Conservation (phyloP, 2,329 filamentous ascomycete species). For the Nemania serpens region DNA sequence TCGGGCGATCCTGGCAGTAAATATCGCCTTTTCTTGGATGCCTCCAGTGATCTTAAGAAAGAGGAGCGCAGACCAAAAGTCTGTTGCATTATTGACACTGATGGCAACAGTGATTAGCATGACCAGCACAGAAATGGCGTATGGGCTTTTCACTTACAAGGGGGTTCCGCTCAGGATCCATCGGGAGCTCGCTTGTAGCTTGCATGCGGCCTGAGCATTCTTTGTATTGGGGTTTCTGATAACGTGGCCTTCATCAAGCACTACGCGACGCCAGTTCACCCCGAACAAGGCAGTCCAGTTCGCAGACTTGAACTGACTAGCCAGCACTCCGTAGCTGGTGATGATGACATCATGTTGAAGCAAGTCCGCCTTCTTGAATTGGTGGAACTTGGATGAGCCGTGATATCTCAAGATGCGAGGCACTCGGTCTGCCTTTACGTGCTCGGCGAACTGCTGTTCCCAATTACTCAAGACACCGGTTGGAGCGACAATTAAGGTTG, state of each 20-base stretch:
- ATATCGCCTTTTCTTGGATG: constrained; percentile 72
- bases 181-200: constrained; percentile 69
- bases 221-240: constrained; percentile 81
- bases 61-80: constrained; percentile 78
- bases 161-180: constrained; percentile 84
- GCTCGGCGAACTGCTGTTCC: constrained; percentile 76
- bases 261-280: constrained; percentile 75
- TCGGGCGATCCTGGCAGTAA: constrained; percentile 72
- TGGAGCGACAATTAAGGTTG: constrained; percentile 81
- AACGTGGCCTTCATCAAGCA: constrained; percentile 82
- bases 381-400: constrained; percentile 46
- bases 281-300: constrained; percentile 48
- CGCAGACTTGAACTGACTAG: constrained; percentile 63
- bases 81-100: constrained; percentile 76
- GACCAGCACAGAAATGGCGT: not conserved
- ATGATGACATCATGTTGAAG: constrained; percentile 75
- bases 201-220: constrained; percentile 69
- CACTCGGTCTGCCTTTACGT: constrained; percentile 66
- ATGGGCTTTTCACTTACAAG: constrained; percentile 55
- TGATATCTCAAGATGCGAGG: constrained; percentile 78
- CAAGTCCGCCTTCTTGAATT: constrained; percentile 52
- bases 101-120: constrained; percentile 34
- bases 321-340: constrained; percentile 81
- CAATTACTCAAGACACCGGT: constrained; percentile 91
- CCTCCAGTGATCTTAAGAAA: constrained; percentile 79